Base-by-base conservation (phyloP, 352 stramenopile genomes). In the Phytopythium vexans region DNA sequence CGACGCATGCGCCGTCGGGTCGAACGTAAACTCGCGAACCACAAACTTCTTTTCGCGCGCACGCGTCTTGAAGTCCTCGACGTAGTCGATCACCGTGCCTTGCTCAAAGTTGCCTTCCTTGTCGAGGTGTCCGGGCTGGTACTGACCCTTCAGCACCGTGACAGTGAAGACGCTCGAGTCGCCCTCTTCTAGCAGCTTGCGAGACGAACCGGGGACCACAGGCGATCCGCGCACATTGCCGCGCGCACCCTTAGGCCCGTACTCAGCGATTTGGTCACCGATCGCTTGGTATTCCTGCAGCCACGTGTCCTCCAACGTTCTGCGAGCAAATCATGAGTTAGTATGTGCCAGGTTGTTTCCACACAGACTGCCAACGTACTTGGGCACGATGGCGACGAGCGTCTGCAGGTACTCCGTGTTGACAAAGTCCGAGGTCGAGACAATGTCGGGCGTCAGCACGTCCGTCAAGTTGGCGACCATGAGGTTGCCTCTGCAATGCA, bases 331-430 rank as follows among this genome's bases (percentile, higher is more conserved):
- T 14, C 11, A 42, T 54, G 35, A 41, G 33, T 32, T 27, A 38
- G 15, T n/a, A 6, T 3, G 2, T 10, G 21, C 4, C 14, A 36
- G 3, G n/a, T 12, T 11, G 36, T 10, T 21, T 4, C 1, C 0
- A 11, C 8, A 6, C 2, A 31, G 36, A 1, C 2, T 12, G n/a
- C 3, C 10, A 9, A 68, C 67, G n/a, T 43, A 68, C 73, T 98
- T 98, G 9, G 80, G 76, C 16, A 99, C 85, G 36, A 97, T 91
- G 21, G 99, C 89, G 53, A 98, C 94, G 32, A 99, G 69, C 6
- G 96, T 99, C 64, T 98, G 93, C 34, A 99, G 68, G 74, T 99
- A 98, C 60, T 99, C 96, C 8, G 92, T 97, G 77, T 99, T 97
- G 58, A 98, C 65, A 60, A 98, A 94, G 57, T 94, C 82, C 14